Evolutionary conservation across 306 rosid genomes (phyloP), one percentile per base, ranked within the genome.

Genomic region (Coriaria nepalensis): DNA sequence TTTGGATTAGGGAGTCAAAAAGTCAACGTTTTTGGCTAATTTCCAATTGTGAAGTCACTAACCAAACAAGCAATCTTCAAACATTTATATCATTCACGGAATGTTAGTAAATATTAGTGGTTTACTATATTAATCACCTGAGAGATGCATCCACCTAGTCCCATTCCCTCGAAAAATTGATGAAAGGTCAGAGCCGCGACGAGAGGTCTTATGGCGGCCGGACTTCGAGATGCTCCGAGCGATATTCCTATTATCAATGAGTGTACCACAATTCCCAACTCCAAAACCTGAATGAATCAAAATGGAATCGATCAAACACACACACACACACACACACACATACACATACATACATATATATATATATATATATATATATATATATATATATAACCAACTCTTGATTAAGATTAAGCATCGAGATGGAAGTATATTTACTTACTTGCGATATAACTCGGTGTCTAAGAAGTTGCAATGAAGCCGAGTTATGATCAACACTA

Each of bases 121-220:
- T 38, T 38, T 4, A 7, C 40, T 37, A 5, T 7, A 38, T 6
- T 38, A 9, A 10, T 45, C 70, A 80, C 96, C 94, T 87, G 96
- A 45, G 72, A 37, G 20, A 87, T 80, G 55, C 88, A 78, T 6
- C 94, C 81, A 29, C 96, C 96, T 8, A 83, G 93, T 15, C 94
- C 88, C 93, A 80, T 80, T 52, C 96, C 96, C 6, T 87, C 94
- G 43, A 83, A 87, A 13, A 87, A 83, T 4, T 87, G 96, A 66
- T 83, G 96, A 38, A 87, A 87, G 7, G 86, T 73, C 39, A 87
- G 53, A 0, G 96, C 88, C 6, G 81, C 94, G 4, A 87, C 69
- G 0, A 87, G 54, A 6, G 93, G 93, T 35, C 37, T 76, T 58
- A 87, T 73, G 2, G 83, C 80, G 33, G 56, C 59, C 0, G 93